These are phyloP conservation scores for Alternaria postmessia DNA, from an alignment of 2,329 filamentous ascomycete genomes.

Conservation along the genomic window DNA sequence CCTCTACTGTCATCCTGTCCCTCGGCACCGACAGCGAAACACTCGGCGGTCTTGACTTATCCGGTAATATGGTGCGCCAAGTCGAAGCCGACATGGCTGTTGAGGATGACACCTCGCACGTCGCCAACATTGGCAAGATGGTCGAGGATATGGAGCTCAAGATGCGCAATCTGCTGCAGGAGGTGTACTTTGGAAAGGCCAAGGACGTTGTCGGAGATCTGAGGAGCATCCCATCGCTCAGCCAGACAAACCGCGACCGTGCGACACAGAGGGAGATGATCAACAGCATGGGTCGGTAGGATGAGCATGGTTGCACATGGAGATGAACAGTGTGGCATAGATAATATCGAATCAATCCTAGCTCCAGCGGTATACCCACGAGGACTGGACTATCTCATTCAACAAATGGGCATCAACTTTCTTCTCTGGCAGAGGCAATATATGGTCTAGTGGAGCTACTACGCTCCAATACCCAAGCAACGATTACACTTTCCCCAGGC, in stretches of 20 bases:
- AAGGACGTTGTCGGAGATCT: conserved; percentile 98
- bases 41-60: conserved; percentile 88
- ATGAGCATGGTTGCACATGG: background rate
- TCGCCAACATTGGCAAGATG: conserved; percentile 88
- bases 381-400: background rate
- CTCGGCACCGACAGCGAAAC: conserved; percentile 73
- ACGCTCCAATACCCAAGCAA: no score
- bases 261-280: conserved; percentile 92
- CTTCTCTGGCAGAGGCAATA: no score
- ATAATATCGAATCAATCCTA: conserved; percentile 10
- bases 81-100: conserved; percentile 90
- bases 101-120: conserved; percentile 89
- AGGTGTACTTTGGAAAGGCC: conserved; percentile 99
- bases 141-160: conserved; percentile 99
- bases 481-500: no score
- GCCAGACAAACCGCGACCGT: conserved; percentile 82
- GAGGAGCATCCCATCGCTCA: conserved; percentile 83
- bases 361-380: conserved; percentile 4
- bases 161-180: conserved; percentile 97
- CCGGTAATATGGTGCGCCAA: conserved; percentile 97
- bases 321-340: conserved; percentile 5
- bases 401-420: background rate
- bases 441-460: no score
- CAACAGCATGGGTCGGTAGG: conserved; percentile 57
- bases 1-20: conserved; percentile 93